Evolutionary conservation across 768 basidiomycete genomes (phyloP).

Genomic region (Asterophora lycoperdoides): DNA sequence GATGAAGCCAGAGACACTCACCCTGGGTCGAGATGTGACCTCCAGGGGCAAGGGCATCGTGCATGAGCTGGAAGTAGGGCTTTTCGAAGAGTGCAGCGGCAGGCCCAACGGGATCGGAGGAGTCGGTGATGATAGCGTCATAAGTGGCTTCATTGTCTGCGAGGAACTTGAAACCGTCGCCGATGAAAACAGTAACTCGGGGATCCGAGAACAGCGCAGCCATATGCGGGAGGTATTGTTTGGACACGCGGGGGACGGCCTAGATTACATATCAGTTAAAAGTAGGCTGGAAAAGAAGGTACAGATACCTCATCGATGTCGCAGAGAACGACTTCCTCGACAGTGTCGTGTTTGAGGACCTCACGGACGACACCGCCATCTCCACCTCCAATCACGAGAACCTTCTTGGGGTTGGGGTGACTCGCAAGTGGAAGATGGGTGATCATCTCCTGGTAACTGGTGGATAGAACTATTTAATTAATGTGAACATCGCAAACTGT

Average conservation of each 20-base stretch:
- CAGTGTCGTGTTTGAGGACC: slow-evolving; percentile 88
- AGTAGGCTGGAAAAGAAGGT: background rate
- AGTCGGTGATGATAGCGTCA: slow-evolving; percentile 99
- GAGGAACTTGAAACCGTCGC: slow-evolving; percentile 97
- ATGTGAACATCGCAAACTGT: background rate
- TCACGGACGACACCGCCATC: slow-evolving; percentile 98
- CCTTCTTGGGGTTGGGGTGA: slow-evolving; percentile 94
- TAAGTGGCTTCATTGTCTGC: slow-evolving; percentile 81
- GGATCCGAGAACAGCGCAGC: slow-evolving; percentile 73
- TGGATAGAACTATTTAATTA: background rate
- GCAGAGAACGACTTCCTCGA: slow-evolving; percentile 90
- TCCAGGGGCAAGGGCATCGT: slow-evolving; percentile 83
- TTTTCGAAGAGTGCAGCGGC: slow-evolving; percentile 93
- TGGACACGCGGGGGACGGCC: slow-evolving; percentile 95
- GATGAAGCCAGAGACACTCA: slow-evolving; percentile 94
- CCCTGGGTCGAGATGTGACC: slow-evolving; percentile 95
- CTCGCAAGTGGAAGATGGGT: slow-evolving; percentile 93
- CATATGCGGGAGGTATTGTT: slow-evolving; percentile 93
- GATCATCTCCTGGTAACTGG: slow-evolving; percentile 99
- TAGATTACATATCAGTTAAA: slow-evolving; percentile 22
- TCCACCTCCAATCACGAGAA: slow-evolving; percentile 96
- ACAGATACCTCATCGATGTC: slow-evolving; percentile 88
- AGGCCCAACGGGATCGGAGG: slow-evolving; percentile 96
- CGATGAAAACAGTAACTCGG: slow-evolving; percentile 80
- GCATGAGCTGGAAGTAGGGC: slow-evolving; percentile 93